These are phyloP conservation scores for Fusarium miscanthi DNA, from an alignment of 2,329 filamentous ascomycete species.

Conservation along the genomic window DNA sequence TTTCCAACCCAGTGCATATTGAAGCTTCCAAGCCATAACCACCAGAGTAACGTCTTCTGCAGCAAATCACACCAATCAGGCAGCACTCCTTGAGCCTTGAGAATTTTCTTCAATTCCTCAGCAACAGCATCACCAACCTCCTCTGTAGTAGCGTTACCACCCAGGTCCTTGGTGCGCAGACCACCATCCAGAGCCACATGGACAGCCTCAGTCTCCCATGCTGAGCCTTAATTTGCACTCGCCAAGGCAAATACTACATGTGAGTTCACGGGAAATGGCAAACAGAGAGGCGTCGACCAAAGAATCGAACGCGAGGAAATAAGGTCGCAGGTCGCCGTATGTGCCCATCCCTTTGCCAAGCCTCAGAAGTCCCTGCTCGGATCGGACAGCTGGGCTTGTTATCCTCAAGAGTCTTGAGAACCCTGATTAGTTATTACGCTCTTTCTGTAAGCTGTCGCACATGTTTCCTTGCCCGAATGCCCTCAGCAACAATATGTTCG, in stretches of 20 bases:
- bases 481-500: constrained; percentile 79
- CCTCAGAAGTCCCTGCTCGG: constrained; percentile 89
- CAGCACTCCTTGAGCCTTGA: constrained; percentile 55
- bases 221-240: constrained; percentile 80
- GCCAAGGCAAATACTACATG: constrained; percentile 95
- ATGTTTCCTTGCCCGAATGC: constrained; percentile 74
- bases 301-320: constrained; percentile 91
- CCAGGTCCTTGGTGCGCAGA: constrained; percentile 85
- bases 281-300: constrained; percentile 81
- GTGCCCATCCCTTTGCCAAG: constrained; percentile 94
- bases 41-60: too few species aligned
- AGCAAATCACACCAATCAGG: too few species aligned
- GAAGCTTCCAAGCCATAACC: too few species aligned
- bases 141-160: constrained; percentile 75
- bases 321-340: constrained; percentile 95
- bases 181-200: constrained; percentile 82
- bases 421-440: constrained; percentile 58
- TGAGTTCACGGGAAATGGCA: constrained; percentile 91
- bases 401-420: constrained; percentile 82
- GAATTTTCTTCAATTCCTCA: constrained; percentile 74
- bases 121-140: constrained; percentile 84
- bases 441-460: neutral
- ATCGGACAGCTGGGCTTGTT: constrained; percentile 79
- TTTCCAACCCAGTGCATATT: too few species aligned
- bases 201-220: constrained; percentile 85